phyloP scores from a whole-genome alignment of 2,329 filamentous ascomycete species.

The Daldinia sp. region DNA sequence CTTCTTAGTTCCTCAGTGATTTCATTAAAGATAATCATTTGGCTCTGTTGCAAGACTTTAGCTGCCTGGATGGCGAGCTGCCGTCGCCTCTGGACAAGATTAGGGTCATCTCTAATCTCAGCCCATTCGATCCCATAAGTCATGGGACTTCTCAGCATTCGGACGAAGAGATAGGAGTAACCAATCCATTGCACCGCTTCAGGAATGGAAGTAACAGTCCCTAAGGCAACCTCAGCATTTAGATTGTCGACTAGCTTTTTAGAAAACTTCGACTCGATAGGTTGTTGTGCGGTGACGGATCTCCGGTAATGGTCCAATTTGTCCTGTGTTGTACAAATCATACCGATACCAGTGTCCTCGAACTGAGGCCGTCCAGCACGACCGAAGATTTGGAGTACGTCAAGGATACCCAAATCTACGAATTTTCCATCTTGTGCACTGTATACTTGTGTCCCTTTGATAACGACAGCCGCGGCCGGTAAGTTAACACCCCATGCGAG shows the following conservation, averaged over 20 bases:
- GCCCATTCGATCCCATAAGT: conserved; percentile 95
- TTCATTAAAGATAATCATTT: conserved; percentile 99
- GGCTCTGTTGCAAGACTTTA: conserved; percentile 84
- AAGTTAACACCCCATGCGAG: conserved; percentile 99
- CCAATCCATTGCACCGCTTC: conserved; percentile 98
- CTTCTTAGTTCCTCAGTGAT: conserved; percentile 89
- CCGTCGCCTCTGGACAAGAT: conserved; percentile 83
- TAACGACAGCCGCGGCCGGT: conserved; percentile 93
- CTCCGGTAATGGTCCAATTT: conserved; percentile 90
- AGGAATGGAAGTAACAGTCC: conserved; percentile 91
- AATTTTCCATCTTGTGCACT: conserved; percentile 97
- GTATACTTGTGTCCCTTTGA: conserved; percentile 98
- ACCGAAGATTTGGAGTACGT: conserved; percentile 97
- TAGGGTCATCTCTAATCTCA: conserved; percentile 87
- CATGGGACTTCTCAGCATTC: conserved; percentile 91
- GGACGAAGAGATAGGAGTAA: conserved; percentile 96
- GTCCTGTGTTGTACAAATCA: conserved; percentile 97
- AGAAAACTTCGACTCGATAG: conserved; percentile 97
- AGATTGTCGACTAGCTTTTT: conserved; percentile 94
- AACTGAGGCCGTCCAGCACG: conserved; percentile 98
- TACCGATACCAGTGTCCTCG: conserved; percentile 96
- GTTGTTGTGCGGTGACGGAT: conserved; percentile 93
- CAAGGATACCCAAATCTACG: conserved; percentile 92
- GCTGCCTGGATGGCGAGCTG: conserved; percentile 90
- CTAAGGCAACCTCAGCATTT: conserved; percentile 92